Percentiles rank a stretch among this genome's conserved stretches.
phyloP scores from a whole-genome alignment of 106 monocot species.

The Dioscorea zingiberensis region DNA sequence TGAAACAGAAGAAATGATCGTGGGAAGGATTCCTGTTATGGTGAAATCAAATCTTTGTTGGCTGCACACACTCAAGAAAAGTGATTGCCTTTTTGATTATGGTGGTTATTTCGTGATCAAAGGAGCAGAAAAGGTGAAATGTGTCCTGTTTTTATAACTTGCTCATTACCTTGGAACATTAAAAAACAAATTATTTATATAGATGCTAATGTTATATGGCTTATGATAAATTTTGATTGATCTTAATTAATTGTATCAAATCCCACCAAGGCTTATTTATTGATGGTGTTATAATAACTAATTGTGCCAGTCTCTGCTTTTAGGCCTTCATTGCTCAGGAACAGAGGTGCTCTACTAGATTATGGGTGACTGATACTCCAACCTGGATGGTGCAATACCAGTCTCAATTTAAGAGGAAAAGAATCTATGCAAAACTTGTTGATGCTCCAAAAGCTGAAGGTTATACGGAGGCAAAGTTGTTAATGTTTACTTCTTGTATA shows the following conservation, averaged over 20 bases:
- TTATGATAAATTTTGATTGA: too few relatives aligned
- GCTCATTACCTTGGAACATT: too few relatives aligned
- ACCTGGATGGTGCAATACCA: slow-evolving; percentile 50
- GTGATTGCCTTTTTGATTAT: slow-evolving; percentile 79
- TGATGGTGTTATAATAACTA: too few relatives aligned
- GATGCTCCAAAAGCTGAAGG: slow-evolving; percentile 43
- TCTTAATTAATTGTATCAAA: too few relatives aligned
- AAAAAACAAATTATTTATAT: too few relatives aligned
- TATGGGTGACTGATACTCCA: slow-evolving; percentile 75
- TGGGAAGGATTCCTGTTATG: slow-evolving; percentile 89
- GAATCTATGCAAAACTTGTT: slow-evolving; percentile 57
- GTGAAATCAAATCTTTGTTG: slow-evolving; percentile 81
- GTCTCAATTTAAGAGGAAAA: slow-evolving; percentile 44
- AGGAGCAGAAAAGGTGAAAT: slow-evolving; percentile 89
- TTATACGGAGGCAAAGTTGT: slow-evolving; percentile 38
- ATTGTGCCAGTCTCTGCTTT: neutral
- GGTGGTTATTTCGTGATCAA: slow-evolving; percentile 98
- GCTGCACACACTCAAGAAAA: slow-evolving; percentile 57
- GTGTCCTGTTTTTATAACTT: too few relatives aligned
- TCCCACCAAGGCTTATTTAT: too few relatives aligned
- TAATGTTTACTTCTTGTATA: slow-evolving; percentile 59
- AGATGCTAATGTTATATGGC: too few relatives aligned
- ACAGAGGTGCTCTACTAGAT: slow-evolving; percentile 55
- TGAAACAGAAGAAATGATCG: slow-evolving; percentile 40
- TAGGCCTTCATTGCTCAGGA: slow-evolving; percentile 92